Conservation (phyloP, 1,284 basidiomycete genomes). For the Puccinia brachypodii region DNA sequence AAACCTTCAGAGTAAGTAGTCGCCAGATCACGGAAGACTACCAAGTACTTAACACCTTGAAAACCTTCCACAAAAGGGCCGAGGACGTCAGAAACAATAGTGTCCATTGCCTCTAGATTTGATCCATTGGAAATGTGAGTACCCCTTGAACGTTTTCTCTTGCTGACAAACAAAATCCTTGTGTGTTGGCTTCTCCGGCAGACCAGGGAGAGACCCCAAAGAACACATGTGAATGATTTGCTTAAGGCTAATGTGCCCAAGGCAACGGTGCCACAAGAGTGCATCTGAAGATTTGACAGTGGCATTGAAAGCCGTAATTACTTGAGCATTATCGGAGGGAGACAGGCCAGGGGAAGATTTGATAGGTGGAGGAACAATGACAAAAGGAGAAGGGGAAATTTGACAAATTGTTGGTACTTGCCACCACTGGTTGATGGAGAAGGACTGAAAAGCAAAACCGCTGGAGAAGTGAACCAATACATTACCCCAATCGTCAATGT, state of each 20-base stretch:
- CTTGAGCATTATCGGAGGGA: neutral
- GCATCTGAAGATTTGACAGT: neutral
- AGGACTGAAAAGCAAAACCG: neutral
- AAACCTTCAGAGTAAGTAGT: neutral
- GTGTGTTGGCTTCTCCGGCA: neutral
- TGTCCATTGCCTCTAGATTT: neutral
- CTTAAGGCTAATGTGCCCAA: neutral
- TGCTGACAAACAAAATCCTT: neutral
- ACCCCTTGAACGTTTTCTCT: neutral
- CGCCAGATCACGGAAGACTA: constrained; percentile 1
- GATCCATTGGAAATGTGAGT: neutral
- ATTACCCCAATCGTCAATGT: neutral
- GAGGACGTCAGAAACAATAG: constrained; percentile 14
- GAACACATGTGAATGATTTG: neutral
- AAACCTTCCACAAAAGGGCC: constrained; percentile 21
- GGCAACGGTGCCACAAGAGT: neutral
- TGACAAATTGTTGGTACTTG: neutral
- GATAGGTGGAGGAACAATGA: neutral
- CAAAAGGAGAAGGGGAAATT: neutral
- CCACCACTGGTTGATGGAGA: neutral
- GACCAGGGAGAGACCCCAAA: neutral
- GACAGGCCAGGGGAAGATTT: neutral
- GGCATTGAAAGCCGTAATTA: neutral
- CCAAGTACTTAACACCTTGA: neutral
- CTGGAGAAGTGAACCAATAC: neutral